Conservation (phyloP, 139 green algal genomes). For the Chlamydomonas eustigma region DNA sequence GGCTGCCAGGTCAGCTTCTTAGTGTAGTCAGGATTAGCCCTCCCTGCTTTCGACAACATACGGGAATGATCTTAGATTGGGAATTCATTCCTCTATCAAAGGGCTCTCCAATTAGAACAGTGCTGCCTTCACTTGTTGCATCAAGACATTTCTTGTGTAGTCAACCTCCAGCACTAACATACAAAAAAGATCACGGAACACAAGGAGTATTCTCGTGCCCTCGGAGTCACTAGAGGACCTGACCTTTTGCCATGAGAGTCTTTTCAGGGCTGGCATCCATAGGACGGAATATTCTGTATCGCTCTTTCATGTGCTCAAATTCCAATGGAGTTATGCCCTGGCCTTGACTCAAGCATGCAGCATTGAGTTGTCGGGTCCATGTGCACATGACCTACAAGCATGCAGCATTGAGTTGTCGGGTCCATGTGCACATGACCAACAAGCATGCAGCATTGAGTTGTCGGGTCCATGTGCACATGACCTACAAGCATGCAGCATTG, state of each 20-base stretch:
- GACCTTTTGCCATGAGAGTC: slow-evolving; percentile 8
- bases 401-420: too few species aligned
- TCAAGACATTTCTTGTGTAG: background rate
- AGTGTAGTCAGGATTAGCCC: background rate
- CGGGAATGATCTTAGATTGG: background rate
- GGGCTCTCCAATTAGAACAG: background rate
- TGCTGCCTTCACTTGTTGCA: background rate
- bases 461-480: too few species aligned
- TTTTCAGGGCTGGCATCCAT: slow-evolving; percentile 7
- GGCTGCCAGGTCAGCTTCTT: background rate
- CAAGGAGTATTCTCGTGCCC: background rate
- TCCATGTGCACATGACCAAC: too few species aligned
- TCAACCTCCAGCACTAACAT: background rate
- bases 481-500: too few species aligned
- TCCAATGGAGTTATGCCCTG: background rate
- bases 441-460: too few species aligned
- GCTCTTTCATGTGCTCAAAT: background rate
- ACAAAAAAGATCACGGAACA: background rate
- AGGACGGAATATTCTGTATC: background rate
- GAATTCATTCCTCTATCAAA: background rate
- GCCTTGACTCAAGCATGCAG: background rate
- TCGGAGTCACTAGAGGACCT: too few species aligned
- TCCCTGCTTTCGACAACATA: background rate
- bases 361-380: background rate
- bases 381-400: background rate